A percentile compares a stretch with the other conserved stretches of the same genome.
phyloP scores from a whole-genome alignment of 2,329 filamentous ascomycete species.

The Aspergillus sp. region DNA sequence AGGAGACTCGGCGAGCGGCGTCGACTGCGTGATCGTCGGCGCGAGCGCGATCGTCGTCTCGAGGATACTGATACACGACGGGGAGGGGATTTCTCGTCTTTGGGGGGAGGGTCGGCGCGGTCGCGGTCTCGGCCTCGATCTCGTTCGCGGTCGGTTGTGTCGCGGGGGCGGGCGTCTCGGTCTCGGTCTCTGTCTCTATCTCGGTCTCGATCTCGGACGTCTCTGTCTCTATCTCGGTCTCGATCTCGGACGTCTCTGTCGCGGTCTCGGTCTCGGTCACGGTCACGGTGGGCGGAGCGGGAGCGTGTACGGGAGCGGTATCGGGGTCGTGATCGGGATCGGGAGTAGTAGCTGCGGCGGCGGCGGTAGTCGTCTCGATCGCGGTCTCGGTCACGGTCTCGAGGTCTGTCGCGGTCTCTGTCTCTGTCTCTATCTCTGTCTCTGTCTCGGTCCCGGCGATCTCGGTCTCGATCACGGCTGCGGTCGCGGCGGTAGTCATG shows the following conservation, averaged over 20 bases:
- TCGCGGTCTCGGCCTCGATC: conserved; percentile 16
- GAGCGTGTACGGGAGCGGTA: neutral
- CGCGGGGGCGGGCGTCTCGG: conserved; percentile 5
- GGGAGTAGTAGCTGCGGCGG: conserved; percentile 26
- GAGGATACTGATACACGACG: conserved; percentile 18
- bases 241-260: neutral
- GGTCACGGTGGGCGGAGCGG: conserved; percentile 14
- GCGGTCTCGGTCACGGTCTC: conserved; percentile 17
- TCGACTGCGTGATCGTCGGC: conserved; percentile 31
- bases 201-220: neutral
- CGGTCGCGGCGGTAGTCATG: conserved; percentile 30
- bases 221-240: conserved; percentile 14
- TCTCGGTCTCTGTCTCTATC: conserved; percentile 19
- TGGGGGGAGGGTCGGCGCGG: neutral
- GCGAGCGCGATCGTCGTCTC: conserved; percentile 35
- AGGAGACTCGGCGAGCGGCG: conserved; percentile 34
- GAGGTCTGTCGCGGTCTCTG: conserved; percentile 12
- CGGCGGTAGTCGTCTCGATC: conserved; percentile 13
- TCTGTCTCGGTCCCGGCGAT: conserved; percentile 13
- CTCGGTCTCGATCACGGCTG: conserved; percentile 14
- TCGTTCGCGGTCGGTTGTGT: conserved; percentile 14
- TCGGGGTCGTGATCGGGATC: conserved; percentile 21
- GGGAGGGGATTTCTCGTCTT: conserved; percentile 23
- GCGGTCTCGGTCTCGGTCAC: conserved; percentile 16
- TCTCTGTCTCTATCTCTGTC: conserved; percentile 11